Base-by-base conservation (phyloP, 2,329 filamentous ascomycete genomes). In the Aspergillus ustus region DNA sequence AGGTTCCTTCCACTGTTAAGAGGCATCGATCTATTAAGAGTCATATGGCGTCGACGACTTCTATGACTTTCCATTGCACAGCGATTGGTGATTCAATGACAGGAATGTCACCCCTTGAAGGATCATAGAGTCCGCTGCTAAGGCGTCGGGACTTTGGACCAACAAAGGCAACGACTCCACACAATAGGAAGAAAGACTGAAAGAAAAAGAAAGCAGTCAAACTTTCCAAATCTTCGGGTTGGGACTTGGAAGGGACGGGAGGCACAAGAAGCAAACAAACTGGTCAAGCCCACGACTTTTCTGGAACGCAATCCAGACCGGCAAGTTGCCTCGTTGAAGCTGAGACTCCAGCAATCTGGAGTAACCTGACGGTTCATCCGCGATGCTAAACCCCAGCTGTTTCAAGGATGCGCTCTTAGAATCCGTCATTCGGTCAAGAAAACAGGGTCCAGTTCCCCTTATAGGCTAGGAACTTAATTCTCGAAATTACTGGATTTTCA, bases 161-260 rank as follows among this genome's bases (percentile, higher is more conserved):
- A 57, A 57, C 54, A 57, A 57, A 51, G 54, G 46, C 52, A 45
- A 44, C 45, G 31, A 57, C 31, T 50, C 46, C 34, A 57, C 45
- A 50, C 54, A 57, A 57, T 56, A 31, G 19, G 44, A 48, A 28
- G 44, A 20, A 52, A 49, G 53, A 56, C 28, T 31, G 17, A 56
- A 37, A 29, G 37, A 56, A 49, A 46, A 34, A 56, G 53, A 28
- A 46, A 56, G 40, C 6, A 31, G 11, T 34, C 52, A 34, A 56
- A 46, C 29, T 49, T 49, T 28, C 55, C 55, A 51, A 57, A 17
- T 43, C 48, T 46, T 29, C 11, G 52, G 37, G 45, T 34, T 22
- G 49, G 45, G 28, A 49, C 46, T 20, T 51, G 29, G 28, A 44
- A 57, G 45, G 48, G 15, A 49, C 20, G 50, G 50, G 50, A 43